These are phyloP conservation scores for Euphorbia schlechtendalii DNA, from an alignment of 441 rosid genomes.

Conservation along the genomic window DNA sequence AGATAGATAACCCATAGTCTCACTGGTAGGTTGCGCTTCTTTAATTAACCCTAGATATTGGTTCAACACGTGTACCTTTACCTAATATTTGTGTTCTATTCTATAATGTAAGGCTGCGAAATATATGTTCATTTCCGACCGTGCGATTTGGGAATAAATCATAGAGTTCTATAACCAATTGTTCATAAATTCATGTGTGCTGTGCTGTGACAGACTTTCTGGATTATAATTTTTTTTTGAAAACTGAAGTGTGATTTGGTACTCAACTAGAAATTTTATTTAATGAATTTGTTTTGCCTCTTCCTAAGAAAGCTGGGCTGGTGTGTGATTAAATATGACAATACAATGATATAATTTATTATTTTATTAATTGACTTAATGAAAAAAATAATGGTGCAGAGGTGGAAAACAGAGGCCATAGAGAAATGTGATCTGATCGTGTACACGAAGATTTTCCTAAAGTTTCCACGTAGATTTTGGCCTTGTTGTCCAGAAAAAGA, in stretches of 20 bases:
- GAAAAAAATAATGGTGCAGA: conserved; percentile 41
- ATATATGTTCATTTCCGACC: neutral
- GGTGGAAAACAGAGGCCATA: conserved; percentile 92
- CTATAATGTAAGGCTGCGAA: neutral
- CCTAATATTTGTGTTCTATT: neutral
- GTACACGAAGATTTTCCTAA: conserved; percentile 93
- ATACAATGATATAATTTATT: conserved; percentile 14
- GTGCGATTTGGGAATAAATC: neutral
- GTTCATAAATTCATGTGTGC: neutral
- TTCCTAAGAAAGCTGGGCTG: conserved; percentile 1
- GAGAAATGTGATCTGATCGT: conserved; percentile 88
- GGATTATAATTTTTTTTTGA: too few relatives aligned
- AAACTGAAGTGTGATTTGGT: neutral
- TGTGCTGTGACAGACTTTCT: too few relatives aligned
- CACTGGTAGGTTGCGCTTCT: conserved; percentile 14
- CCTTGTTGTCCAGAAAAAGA: conserved; percentile 82
- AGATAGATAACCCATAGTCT: conserved; percentile 29
- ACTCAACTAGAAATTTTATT: neutral
- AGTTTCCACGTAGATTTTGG: conserved; percentile 84
- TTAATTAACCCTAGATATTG: conserved; percentile 10
- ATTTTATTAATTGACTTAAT: conserved; percentile 13
- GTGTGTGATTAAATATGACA: neutral
- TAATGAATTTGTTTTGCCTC: neutral
- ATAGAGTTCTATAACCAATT: neutral
- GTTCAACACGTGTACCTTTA: conserved; percentile 18